Conservation (phyloP, 2,329 filamentous ascomycete species). For the Trichophyton equinum region DNA sequence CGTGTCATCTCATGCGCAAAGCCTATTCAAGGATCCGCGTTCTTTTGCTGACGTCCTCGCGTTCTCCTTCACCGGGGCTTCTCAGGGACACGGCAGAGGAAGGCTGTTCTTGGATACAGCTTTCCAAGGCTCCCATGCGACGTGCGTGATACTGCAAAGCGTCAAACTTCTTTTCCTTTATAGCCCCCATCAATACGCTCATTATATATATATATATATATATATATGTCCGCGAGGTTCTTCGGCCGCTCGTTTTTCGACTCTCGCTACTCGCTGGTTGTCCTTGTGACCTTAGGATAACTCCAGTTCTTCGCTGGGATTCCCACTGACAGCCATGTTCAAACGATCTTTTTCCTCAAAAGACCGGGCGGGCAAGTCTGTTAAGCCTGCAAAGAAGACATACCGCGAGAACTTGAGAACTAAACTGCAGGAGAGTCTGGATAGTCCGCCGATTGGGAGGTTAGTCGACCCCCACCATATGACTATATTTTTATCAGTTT, state of each 20-base stretch:
- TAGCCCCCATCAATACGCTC: slow-evolving; percentile 24
- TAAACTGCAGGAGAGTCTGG: slow-evolving; percentile 77
- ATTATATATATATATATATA: slow-evolving; percentile 17
- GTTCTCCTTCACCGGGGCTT: slow-evolving; percentile 21
- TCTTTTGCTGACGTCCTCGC: slow-evolving; percentile 17
- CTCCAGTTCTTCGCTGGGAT: slow-evolving; percentile 22
- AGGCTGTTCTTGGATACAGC: slow-evolving; percentile 30
- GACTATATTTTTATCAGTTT: slow-evolving; percentile 1
- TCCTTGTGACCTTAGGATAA: slow-evolving; percentile 26
- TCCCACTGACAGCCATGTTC: slow-evolving; percentile 55
- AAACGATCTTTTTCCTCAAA: slow-evolving; percentile 78
- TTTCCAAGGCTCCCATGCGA: slow-evolving; percentile 45
- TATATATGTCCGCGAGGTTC: slow-evolving; percentile 19
- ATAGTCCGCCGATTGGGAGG: slow-evolving; percentile 44
- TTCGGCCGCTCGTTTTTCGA: slow-evolving; percentile 18
- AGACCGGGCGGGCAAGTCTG: slow-evolving; percentile 78
- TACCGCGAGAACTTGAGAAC: slow-evolving; percentile 67
- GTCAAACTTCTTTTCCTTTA: slow-evolving; percentile 24
- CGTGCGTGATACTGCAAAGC: slow-evolving; percentile 39
- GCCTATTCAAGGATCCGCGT: slow-evolving; percentile 17
- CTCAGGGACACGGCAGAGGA: slow-evolving; percentile 18
- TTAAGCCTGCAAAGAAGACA: slow-evolving; percentile 63
- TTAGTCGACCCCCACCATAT: slow-evolving; percentile 19
- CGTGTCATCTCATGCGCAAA: slow-evolving; percentile 37
- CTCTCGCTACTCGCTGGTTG: slow-evolving; percentile 19